Evolutionary conservation across 441 rosid genomes (phyloP).

Genomic region (Manihot esculenta): DNA sequence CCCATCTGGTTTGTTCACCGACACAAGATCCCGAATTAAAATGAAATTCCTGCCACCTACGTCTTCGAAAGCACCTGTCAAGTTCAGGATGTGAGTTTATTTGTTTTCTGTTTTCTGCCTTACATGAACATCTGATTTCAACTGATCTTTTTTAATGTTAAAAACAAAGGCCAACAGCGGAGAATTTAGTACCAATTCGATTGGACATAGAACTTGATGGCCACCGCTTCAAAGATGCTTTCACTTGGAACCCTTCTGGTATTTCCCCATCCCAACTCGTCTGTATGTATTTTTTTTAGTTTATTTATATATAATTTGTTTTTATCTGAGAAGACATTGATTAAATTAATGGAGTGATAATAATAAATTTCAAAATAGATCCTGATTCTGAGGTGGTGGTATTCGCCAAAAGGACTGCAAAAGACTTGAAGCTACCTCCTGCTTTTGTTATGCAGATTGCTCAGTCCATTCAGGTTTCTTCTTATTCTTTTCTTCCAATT

Average conservation of each 20-base stretch:
- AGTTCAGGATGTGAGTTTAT: constrained; percentile 78
- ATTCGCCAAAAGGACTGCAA: constrained; percentile 80
- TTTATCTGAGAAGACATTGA: neutral
- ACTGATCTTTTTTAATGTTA: too few species aligned
- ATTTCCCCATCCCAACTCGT: neutral
- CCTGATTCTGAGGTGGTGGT: constrained; percentile 77
- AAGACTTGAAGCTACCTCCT: constrained; percentile 87
- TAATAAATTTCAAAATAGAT: constrained; percentile 33
- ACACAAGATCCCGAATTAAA: neutral
- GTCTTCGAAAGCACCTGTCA: constrained; percentile 62
- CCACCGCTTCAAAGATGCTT: constrained; percentile 81
- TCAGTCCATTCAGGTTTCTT: constrained; percentile 80
- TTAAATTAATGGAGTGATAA: neutral
- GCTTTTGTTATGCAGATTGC: constrained; percentile 76
- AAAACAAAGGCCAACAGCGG: constrained; percentile 65
- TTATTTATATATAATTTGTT: neutral
- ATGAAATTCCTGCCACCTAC: constrained; percentile 58
- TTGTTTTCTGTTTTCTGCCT: neutral
- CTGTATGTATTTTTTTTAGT: too few species aligned
- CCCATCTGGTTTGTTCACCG: neutral
- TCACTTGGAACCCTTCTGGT: constrained; percentile 97
- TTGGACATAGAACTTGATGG: constrained; percentile 85
- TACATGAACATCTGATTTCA: neutral
- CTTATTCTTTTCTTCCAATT: neutral
- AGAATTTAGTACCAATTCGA: constrained; percentile 84